Evolutionary conservation across 169 alveolate genomes (phyloP).

Genomic region (Cryptosporidium sp.): DNA sequence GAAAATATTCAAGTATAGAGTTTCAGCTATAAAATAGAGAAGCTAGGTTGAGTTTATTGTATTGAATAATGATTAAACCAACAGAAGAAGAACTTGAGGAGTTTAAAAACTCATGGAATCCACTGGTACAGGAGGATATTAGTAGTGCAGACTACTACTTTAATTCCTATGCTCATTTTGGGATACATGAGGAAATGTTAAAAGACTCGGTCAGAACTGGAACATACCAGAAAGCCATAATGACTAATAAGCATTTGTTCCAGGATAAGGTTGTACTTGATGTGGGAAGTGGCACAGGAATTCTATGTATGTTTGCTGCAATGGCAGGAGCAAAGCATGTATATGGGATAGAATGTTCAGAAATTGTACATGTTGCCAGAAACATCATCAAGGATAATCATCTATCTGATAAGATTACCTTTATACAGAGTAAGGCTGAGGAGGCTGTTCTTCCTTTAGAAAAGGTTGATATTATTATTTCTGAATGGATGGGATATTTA

Average conservation of each 20-base stretch:
- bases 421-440: slow-evolving; percentile 95
- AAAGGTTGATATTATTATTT: slow-evolving; percentile 96
- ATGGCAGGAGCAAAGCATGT: slow-evolving; percentile 97
- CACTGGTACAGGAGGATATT: slow-evolving; percentile 74
- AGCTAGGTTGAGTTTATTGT: not conserved
- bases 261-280: slow-evolving; percentile 96
- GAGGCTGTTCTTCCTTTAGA: slow-evolving; percentile 95
- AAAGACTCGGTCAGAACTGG: slow-evolving; percentile 96
- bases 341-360: slow-evolving; percentile 97
- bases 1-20: not conserved
- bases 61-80: slow-evolving; percentile 5
- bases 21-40: not conserved
- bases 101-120: slow-evolving; percentile 66
- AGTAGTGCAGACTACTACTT: slow-evolving; percentile 92
- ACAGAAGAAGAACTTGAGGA: slow-evolving; percentile 51
- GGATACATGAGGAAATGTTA: slow-evolving; percentile 98
- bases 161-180: slow-evolving; percentile 95
- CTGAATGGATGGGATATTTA: slow-evolving; percentile 99
- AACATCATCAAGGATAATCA: slow-evolving; percentile 91
- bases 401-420: slow-evolving; percentile 90
- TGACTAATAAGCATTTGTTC: slow-evolving; percentile 92
- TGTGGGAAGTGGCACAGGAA: slow-evolving; percentile 99
- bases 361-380: slow-evolving; percentile 93
- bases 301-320: slow-evolving; percentile 96
- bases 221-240: slow-evolving; percentile 93